phyloP scores from a whole-genome alignment of 176 grass and related monocot species.

The Avena insularis region DNA sequence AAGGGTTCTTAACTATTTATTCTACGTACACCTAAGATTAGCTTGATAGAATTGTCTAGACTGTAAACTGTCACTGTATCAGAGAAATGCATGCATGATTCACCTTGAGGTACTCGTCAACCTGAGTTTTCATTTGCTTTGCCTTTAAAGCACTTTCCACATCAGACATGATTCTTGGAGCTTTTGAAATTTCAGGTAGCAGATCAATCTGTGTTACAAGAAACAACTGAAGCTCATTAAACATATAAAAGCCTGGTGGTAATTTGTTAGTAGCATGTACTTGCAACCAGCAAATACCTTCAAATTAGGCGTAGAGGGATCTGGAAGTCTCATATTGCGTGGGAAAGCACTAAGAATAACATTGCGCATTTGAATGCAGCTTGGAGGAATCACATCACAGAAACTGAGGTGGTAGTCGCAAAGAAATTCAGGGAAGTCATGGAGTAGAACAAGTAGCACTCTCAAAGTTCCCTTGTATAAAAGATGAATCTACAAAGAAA shows the following conservation, averaged over 20 bases:
- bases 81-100: slow-evolving; percentile 21
- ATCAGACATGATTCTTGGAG: slow-evolving; percentile 90
- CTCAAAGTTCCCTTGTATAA: slow-evolving; percentile 93
- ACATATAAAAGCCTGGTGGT: background rate
- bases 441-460: slow-evolving; percentile 90
- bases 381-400: slow-evolving; percentile 94
- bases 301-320: slow-evolving; percentile 94
- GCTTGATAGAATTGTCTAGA: slow-evolving; percentile 18
- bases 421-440: slow-evolving; percentile 98
- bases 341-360: slow-evolving; percentile 98
- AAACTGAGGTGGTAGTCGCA: slow-evolving; percentile 98
- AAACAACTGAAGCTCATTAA: slow-evolving; percentile 38
- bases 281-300: slow-evolving; percentile 63
- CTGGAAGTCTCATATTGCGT: slow-evolving; percentile 97
- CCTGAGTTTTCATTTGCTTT: slow-evolving; percentile 84
- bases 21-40: background rate
- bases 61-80: background rate
- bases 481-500: slow-evolving; percentile 71
- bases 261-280: slow-evolving; percentile 9
- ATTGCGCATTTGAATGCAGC: slow-evolving; percentile 98
- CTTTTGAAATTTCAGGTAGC: slow-evolving; percentile 78
- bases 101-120: slow-evolving; percentile 99
- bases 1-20: background rate
- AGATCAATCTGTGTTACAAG: slow-evolving; percentile 85
- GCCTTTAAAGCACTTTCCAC: slow-evolving; percentile 82